These are phyloP conservation scores for Chlamydomonas incerta DNA, from an alignment of 139 green algal genomes.

Conservation along the genomic window DNA sequence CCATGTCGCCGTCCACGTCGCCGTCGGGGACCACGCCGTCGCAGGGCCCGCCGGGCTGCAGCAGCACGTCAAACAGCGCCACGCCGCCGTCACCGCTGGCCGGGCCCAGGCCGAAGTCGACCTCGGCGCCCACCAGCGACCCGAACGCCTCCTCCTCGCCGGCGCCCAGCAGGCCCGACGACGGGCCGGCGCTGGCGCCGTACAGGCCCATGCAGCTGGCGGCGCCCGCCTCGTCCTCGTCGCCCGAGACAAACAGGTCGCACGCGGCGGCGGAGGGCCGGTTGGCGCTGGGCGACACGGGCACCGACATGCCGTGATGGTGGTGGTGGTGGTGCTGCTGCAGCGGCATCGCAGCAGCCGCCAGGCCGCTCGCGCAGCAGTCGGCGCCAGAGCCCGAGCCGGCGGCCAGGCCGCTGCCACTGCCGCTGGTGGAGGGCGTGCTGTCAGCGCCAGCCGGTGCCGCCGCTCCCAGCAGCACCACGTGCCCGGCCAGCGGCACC, in stretches of 20 bases:
- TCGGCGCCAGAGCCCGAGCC: no score
- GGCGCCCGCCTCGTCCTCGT: not conserved
- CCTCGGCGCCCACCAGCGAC: conserved; percentile 21
- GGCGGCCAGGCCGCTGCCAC: no score
- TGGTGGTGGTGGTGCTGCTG: not conserved
- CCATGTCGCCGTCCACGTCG: no score
- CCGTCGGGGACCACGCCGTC: not conserved
- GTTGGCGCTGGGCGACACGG: conserved; percentile 16
- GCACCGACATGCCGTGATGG: conserved; percentile 1
- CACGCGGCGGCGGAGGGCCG: not conserved
- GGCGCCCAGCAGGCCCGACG: not conserved
- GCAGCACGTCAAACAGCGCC: conserved; percentile 16
- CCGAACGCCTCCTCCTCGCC: not conserved
- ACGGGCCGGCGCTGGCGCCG: not conserved
- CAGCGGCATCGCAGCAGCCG: not conserved
- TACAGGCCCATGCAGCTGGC: not conserved
- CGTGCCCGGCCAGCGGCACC: not conserved
- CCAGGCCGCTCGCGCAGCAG: not conserved
- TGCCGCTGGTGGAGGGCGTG: no score
- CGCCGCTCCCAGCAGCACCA: not conserved
- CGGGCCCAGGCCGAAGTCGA: conserved; percentile 30
- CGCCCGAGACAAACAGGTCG: not conserved
- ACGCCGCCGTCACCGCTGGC: not conserved
- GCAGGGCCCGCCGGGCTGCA: not conserved
- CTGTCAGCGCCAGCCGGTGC: no score